Evolutionary conservation across 345 rosid genomes (phyloP).

Genomic region (Dovyalis caffra): DNA sequence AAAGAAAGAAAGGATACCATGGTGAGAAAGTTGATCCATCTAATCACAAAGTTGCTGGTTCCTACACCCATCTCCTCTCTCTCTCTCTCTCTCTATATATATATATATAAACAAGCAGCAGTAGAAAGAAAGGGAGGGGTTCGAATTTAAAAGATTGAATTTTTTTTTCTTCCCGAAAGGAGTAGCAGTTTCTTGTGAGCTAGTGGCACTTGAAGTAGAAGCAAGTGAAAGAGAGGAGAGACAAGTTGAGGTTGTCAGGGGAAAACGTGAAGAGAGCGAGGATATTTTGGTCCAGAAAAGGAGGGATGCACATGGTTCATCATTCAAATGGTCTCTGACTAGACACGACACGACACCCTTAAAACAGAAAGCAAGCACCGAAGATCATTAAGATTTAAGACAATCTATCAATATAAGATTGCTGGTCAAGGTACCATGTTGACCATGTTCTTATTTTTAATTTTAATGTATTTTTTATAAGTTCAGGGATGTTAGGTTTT

Average conservation of each 20-base stretch:
- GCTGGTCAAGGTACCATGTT: background rate
- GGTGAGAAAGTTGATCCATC: conserved; percentile 92
- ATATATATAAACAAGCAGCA: conserved; percentile 6
- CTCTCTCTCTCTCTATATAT: conserved; percentile 4
- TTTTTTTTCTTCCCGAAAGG: too few relatives aligned
- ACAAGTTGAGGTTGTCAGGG: background rate
- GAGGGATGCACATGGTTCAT: conserved; percentile 12
- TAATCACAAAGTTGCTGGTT: conserved; percentile 79
- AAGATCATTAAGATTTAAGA: too few relatives aligned
- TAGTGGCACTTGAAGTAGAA: conserved; percentile 31
- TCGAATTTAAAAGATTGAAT: background rate
- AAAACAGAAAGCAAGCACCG: background rate
- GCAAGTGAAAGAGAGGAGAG: conserved; percentile 12
- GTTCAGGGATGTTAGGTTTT: too few relatives aligned
- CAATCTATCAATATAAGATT: too few relatives aligned
- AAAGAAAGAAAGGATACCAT: conserved; percentile 47
- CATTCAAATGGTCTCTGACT: background rate
- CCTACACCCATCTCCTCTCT: conserved; percentile 67
- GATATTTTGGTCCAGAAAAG: conserved; percentile 29
- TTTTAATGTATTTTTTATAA: too few relatives aligned
- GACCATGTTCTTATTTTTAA: background rate
- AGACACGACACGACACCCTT: background rate
- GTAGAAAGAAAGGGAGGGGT: background rate
- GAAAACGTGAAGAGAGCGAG: conserved; percentile 5
- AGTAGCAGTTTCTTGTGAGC: conserved; percentile 9